These are phyloP conservation scores for Sherardia arvensis DNA, from an alignment of 257 asterid species.

Conservation along the genomic window DNA sequence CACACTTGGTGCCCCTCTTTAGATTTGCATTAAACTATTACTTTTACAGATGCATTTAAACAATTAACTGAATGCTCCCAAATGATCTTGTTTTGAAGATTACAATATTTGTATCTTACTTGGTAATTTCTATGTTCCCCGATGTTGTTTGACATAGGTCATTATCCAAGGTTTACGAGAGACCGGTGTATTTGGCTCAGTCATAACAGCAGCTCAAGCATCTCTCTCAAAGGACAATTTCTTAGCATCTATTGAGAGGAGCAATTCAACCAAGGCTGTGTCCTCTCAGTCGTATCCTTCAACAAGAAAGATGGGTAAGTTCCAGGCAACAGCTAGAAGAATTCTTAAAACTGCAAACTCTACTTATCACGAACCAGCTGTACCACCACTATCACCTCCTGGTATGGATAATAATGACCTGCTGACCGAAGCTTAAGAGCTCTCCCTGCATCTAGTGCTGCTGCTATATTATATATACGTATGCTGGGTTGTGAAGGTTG, in stretches of 20 bases:
- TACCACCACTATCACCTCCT: slow-evolving; percentile 85
- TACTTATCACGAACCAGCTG: slow-evolving; percentile 43
- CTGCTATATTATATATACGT: slow-evolving; percentile 39
- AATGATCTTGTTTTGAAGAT: not conserved
- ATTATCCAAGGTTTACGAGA: slow-evolving; percentile 88
- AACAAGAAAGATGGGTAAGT: slow-evolving; percentile 64
- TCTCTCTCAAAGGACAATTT: slow-evolving; percentile 51
- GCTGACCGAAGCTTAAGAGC: slow-evolving; percentile 34
- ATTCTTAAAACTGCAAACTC: slow-evolving; percentile 22
- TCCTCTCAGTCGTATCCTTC: slow-evolving; percentile 40
- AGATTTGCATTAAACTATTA: not conserved
- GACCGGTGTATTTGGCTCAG: slow-evolving; percentile 59
- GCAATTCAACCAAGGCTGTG: slow-evolving; percentile 47
- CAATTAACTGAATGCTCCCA: not conserved
- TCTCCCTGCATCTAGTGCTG: slow-evolving; percentile 42
- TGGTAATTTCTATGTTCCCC: not conserved
- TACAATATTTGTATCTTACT: not conserved
- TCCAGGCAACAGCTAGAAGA: slow-evolving; percentile 49
- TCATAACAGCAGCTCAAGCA: slow-evolving; percentile 52
- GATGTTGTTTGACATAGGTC: slow-evolving; percentile 36
- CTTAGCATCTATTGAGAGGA: slow-evolving; percentile 53
- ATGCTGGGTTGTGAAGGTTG: slow-evolving; percentile 14
- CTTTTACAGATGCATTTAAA: not conserved
- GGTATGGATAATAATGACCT: slow-evolving; percentile 36
- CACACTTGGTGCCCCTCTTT: not conserved